phyloP scores from a whole-genome alignment of 139 green algal genomes.

The Haematococcus sp. region DNA sequence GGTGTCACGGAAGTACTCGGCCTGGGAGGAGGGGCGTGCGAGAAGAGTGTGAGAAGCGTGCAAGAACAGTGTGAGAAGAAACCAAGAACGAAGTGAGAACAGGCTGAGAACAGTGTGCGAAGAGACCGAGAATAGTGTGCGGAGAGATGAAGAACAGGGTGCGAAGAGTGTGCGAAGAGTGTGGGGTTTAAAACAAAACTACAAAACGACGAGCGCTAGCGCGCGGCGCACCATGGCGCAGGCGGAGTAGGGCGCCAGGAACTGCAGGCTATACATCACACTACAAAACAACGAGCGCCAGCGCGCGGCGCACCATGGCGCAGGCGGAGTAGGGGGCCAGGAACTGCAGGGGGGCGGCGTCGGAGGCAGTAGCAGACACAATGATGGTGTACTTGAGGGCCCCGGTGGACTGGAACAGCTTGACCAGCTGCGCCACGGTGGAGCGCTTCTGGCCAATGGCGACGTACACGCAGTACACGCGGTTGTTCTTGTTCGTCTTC shows the following conservation, averaged over 20 bases:
- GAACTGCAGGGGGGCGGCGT: conserved; percentile 83
- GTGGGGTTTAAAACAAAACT: no score
- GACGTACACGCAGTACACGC: conserved; percentile 90
- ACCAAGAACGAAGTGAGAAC: no score
- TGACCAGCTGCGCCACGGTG: conserved; percentile 74
- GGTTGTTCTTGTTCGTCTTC: conserved; percentile 46
- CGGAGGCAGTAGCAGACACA: conserved; percentile 84
- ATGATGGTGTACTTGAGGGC: conserved; percentile 82
- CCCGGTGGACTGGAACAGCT: conserved; percentile 19
- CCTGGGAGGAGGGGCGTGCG: neutral
- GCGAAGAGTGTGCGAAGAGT: no score
- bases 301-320: conserved; percentile 73
- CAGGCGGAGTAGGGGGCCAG: conserved; percentile 88
- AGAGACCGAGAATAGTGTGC: no score
- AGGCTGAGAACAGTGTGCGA: no score
- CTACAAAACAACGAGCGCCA: no score
- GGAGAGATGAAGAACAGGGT: no score
- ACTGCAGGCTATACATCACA: no score
- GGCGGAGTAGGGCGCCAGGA: conserved; percentile 89
- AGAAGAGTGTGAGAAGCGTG: no score
- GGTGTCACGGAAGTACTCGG: conserved; percentile 78
- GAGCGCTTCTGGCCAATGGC: conserved; percentile 86
- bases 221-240: conserved; percentile 75
- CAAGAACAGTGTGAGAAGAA: no score
- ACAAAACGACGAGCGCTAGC: no score